Percentiles rank a stretch among this genome's conserved stretches.
phyloP scores from a whole-genome alignment of 371 early-diverging fungal genomes.

The Phascolomyces articulosus region DNA sequence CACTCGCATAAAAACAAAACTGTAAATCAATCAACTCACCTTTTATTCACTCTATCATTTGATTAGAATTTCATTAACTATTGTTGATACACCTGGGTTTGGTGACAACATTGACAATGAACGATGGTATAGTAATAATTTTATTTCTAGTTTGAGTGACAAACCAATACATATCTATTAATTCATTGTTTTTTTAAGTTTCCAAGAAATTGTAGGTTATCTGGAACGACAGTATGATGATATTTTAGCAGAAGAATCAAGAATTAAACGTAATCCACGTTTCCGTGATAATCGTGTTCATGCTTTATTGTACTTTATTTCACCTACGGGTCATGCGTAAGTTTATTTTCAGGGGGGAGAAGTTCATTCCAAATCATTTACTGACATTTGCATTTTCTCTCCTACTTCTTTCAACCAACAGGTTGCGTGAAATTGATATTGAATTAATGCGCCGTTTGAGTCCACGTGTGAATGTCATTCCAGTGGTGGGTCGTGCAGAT shows the following conservation, averaged over 20 bases:
- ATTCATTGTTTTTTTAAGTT: slow-evolving; percentile 35
- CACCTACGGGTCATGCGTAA: slow-evolving; percentile 95
- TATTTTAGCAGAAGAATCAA: slow-evolving; percentile 92
- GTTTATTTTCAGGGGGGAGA: neutral
- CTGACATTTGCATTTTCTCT: too few species aligned
- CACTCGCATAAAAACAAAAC: neutral
- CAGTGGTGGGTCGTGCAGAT: slow-evolving; percentile 85
- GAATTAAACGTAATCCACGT: slow-evolving; percentile 95
- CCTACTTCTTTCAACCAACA: too few species aligned
- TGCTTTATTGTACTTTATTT: slow-evolving; percentile 96
- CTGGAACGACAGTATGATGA: slow-evolving; percentile 95
- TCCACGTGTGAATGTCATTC: slow-evolving; percentile 94
- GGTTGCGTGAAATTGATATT: slow-evolving; percentile 96
- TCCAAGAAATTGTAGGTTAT: slow-evolving; percentile 89
- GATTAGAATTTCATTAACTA: slow-evolving; percentile 71
- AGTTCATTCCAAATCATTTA: too few species aligned
- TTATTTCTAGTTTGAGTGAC: too few species aligned
- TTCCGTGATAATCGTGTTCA: slow-evolving; percentile 98
- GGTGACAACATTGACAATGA: slow-evolving; percentile 93
- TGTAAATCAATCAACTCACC: neutral
- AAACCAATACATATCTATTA: too few species aligned
- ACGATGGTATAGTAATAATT: slow-evolving; percentile 59
- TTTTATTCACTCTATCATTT: neutral
- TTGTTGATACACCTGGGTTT: slow-evolving; percentile 98
- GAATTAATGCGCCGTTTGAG: slow-evolving; percentile 95